Evolutionary conservation across 2,329 filamentous ascomycete species (phyloP), one percentile per base, ranked within the genome.

Genomic region (Sarocladiaceae sp.): DNA sequence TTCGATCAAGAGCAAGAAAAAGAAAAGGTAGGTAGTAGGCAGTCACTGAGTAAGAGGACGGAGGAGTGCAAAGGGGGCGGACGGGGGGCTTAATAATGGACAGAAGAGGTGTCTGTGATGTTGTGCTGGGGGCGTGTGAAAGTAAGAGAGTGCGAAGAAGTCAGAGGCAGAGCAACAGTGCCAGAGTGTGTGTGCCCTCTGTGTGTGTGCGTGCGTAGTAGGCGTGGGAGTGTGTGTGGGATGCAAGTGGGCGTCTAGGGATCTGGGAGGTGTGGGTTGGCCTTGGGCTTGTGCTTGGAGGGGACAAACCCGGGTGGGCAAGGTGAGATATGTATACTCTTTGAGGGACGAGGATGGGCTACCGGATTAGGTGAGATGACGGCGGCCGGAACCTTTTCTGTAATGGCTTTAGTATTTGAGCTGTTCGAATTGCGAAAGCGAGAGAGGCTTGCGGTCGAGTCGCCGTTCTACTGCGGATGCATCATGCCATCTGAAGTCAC

Each of bases 71-170:
- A 33, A 48, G 17, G 44, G 44, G 44, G 44, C 53, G 52, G 49
- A 55, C 51, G 47, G 50, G 52, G 52, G 55, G 61, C 56, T 63
- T 63, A 63, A 63, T 63, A 63, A 63, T 63, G 58, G 47, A 46
- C 51, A 52, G 40, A 18, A 22, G 7, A 28, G 25, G 44, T 33
- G 44, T 48, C 10, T 48, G 10, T 33, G 29, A 10, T 10, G 10
- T 33, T 33, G 29, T 33, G 37, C 37, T 42, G 37, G 37, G 37
- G 37, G 44, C 18, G 44, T 29, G 40, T 26, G 44, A 33, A 12
- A 44, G 23, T 12, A 26, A n/a, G 17, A 40, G 7, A 23, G 22
- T n/a, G n/a, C n/a, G n/a, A n/a, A n/a, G n/a, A n/a, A n/a, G n/a
- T n/a, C n/a, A n/a, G n/a, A n/a, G n/a, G n/a, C n/a, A n/a, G n/a